A percentile compares a stretch with the other conserved stretches of the same genome.
Evolutionary conservation across 2,329 filamentous ascomycete genomes (phyloP).

Genomic region (Ophiostoma australiae): DNA sequence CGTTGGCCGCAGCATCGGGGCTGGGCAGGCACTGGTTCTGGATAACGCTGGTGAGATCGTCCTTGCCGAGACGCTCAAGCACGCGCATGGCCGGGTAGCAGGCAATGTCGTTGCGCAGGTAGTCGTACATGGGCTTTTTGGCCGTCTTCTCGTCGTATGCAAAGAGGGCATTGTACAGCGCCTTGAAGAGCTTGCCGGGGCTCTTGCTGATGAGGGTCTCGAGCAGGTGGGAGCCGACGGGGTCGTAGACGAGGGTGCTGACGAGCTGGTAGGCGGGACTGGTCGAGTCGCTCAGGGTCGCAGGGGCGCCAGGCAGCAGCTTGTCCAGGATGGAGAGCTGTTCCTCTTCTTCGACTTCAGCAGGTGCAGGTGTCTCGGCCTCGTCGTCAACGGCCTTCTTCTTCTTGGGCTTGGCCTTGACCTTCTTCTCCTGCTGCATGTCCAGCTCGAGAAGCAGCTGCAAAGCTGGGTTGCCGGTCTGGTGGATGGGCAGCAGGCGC

Average conservation of each 20-base stretch:
- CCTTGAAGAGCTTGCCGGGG: conserved; percentile 87
- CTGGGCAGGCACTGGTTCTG: conserved; percentile 57
- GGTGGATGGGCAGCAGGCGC: conserved; percentile 78
- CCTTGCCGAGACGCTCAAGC: conserved; percentile 76
- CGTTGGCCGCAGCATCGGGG: conserved; percentile 60
- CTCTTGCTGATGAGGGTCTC: conserved; percentile 78
- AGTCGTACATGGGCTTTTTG: conserved; percentile 54
- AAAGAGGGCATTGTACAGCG: conserved; percentile 74
- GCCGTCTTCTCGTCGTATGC: conserved; percentile 52
- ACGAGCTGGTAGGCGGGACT: conserved; percentile 73
- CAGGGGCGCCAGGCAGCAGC: conserved; percentile 69
- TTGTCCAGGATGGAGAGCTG: conserved; percentile 59
- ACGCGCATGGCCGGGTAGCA: conserved; percentile 81
- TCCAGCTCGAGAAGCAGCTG: conserved; percentile 87
- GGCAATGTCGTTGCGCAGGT: conserved; percentile 85
- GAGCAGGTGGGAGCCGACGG: conserved; percentile 81
- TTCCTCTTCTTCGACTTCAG: conserved; percentile 24
- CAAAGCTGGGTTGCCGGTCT: conserved; percentile 86
- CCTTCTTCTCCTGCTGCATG: conserved; percentile 65
- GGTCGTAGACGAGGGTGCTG: conserved; percentile 81
- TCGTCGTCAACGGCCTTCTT: conserved; percentile 31
- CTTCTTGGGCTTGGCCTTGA: conserved; percentile 39
- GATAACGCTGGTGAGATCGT: conserved; percentile 72
- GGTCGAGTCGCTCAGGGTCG: conserved; percentile 65
- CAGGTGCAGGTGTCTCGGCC: not conserved